These are phyloP conservation scores for Geranium brycei DNA, from an alignment of 345 rosid species.

Conservation along the genomic window DNA sequence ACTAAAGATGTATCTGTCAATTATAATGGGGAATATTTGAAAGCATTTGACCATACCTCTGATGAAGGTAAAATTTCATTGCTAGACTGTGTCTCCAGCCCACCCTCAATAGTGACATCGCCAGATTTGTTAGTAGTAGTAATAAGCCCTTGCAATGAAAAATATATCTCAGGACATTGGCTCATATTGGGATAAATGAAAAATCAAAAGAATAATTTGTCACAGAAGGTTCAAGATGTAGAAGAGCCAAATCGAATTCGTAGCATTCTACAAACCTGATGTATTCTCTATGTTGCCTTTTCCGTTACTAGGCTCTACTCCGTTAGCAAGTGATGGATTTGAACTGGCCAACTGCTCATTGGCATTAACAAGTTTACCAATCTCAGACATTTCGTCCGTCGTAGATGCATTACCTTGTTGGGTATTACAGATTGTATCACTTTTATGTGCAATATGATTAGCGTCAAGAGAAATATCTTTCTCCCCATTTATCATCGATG, in stretches of 20 bases:
- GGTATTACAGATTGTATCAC: constrained; percentile 13
- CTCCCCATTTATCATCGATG: constrained; percentile 42
- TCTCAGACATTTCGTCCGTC: constrained; percentile 36
- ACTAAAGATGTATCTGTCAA: neutral
- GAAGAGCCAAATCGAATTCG: neutral
- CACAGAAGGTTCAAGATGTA: neutral
- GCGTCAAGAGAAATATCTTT: constrained; percentile 32
- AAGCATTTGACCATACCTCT: constrained; percentile 34
- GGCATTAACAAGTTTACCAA: constrained; percentile 6
- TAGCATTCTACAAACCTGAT: constrained; percentile 32
- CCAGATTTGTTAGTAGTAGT: constrained; percentile 39
- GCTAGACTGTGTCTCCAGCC: constrained; percentile 37
- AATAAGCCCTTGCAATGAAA: constrained; percentile 36
- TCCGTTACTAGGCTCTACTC: constrained; percentile 42
- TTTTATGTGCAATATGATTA: constrained; percentile 21
- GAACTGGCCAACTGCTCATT: constrained; percentile 6
- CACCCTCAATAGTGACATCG: constrained; percentile 33
- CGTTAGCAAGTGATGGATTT: constrained; percentile 22
- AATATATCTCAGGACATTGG: constrained; percentile 15
- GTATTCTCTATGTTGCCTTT: constrained; percentile 25
- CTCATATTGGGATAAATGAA: neutral
- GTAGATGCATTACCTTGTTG: constrained; percentile 33
- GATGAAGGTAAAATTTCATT: constrained; percentile 34
- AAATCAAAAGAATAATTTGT: neutral
- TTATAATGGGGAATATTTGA: neutral